Conservation (phyloP, 2,329 filamentous ascomycete species). For the Ophiostoma tasmaniense region DNA sequence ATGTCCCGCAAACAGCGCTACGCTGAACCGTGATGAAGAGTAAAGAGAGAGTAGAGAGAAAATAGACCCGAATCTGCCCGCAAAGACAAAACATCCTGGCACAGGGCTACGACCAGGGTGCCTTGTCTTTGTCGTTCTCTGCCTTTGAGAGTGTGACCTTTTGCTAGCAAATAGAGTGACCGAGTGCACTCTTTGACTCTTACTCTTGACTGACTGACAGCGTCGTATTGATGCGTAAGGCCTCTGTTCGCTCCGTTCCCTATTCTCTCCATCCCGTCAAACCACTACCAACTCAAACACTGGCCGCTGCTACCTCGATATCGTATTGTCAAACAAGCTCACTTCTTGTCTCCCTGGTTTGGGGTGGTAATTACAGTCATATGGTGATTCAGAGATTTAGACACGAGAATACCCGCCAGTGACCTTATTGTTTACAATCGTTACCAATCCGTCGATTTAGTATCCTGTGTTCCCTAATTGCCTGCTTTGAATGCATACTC, state of each 20-base stretch:
- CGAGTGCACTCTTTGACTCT: neutral
- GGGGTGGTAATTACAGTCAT: neutral
- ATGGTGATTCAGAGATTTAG: no score
- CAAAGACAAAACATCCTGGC: neutral
- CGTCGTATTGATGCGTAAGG: neutral
- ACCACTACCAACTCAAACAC: neutral
- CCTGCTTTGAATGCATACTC: neutral
- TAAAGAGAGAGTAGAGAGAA: no score
- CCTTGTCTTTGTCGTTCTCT: neutral
- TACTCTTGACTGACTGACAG: neutral
- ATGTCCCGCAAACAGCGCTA: constrained; percentile 1
- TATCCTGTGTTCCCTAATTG: neutral
- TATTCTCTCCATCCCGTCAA: no score
- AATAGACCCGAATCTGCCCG: neutral
- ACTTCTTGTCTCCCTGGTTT: neutral
- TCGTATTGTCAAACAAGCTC: constrained; percentile 1
- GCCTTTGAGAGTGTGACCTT: no score
- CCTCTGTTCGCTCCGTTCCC: neutral
- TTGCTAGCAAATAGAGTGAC: neutral
- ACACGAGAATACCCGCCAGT: neutral
- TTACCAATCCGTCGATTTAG: neutral
- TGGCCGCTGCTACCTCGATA: neutral
- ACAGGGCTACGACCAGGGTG: neutral
- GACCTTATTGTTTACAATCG: neutral
- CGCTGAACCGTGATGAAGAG: no score